Percentiles rank a stretch among this genome's conserved stretches.
Conservation (phyloP, 2,329 filamentous ascomycete species). For the Boeremia lycopersici region DNA sequence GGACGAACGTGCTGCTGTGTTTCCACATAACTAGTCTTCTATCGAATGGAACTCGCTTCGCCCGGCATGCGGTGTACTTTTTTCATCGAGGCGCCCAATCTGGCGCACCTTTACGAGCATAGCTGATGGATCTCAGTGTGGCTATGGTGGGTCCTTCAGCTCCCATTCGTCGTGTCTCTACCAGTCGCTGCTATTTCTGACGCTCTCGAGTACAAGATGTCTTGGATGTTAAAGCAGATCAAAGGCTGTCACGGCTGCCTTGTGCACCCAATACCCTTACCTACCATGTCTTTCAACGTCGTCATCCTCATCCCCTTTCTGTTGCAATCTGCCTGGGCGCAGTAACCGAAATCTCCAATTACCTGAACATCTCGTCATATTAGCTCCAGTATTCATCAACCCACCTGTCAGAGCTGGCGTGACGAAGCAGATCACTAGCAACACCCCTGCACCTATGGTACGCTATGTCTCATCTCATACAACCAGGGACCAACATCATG, state of each 20-base stretch:
- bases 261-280: constrained; percentile 6
- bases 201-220: constrained; percentile 9
- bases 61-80: constrained; percentile 13
- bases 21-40: constrained; percentile 7
- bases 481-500: constrained; percentile 23
- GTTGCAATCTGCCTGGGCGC: constrained; percentile 3
- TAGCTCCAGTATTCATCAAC: constrained; percentile 19
- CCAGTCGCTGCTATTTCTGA: constrained; percentile 10
- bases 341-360: constrained; percentile 5
- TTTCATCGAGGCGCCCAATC: constrained; percentile 13
- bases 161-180: constrained; percentile 23
- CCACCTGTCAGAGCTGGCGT: constrained; percentile 19
- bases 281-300: constrained; percentile 8
- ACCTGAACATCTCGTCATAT: constrained; percentile 2
- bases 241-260: constrained; percentile 11
- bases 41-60: constrained; percentile 13
- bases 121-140: constrained; percentile 18
- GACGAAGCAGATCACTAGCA: constrained; percentile 24
- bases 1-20: constrained; percentile 13
- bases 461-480: constrained; percentile 27
- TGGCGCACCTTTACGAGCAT: constrained; percentile 13
- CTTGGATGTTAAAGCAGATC: constrained; percentile 14
- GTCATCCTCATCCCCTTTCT: constrained; percentile 10
- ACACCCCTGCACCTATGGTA: constrained; percentile 21
- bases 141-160: constrained; percentile 16